phyloP scores from a whole-genome alignment of 2,329 filamentous ascomycete genomes.

The Talaromyces verruculosus region DNA sequence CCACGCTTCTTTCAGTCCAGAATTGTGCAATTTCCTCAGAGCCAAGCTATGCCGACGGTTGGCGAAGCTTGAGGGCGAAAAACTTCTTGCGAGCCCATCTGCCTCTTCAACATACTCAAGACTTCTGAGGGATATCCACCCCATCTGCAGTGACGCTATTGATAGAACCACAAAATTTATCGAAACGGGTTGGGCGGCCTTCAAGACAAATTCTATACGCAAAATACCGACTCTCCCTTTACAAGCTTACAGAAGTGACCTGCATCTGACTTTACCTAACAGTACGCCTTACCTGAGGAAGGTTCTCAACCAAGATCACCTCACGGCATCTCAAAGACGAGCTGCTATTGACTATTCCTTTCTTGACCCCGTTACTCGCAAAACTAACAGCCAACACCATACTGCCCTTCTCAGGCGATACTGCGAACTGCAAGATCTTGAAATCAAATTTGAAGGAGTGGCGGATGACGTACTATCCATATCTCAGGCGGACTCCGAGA shows the following conservation, averaged over 20 bases:
- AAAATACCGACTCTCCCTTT: slow-evolving; percentile 8
- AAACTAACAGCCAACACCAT: slow-evolving; percentile 21
- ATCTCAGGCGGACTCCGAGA: slow-evolving; percentile 29
- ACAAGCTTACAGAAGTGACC: background rate
- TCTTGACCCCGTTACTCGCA: slow-evolving; percentile 6
- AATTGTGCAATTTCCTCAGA: slow-evolving; percentile 45
- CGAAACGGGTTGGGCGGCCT: too few relatives aligned
- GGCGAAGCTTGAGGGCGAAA: slow-evolving; percentile 56
- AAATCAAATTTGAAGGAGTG: slow-evolving; percentile 1
- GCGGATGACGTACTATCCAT: slow-evolving; percentile 25
- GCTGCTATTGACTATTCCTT: background rate
- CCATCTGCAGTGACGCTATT: background rate
- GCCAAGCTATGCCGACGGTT: slow-evolving; percentile 59
- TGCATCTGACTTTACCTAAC: background rate
- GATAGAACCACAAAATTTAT: too few relatives aligned
- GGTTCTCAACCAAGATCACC: background rate
- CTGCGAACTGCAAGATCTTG: slow-evolving; percentile 21
- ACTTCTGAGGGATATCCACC: background rate
- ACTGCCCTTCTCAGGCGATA: slow-evolving; percentile 18
- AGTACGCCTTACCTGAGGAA: background rate
- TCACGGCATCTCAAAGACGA: background rate
- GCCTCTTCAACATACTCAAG: background rate
- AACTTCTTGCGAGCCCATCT: slow-evolving; percentile 22
- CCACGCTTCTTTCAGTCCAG: slow-evolving; percentile 29
- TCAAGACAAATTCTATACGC: slow-evolving; percentile 31